phyloP scores from a whole-genome alignment of 2,329 filamentous ascomycete genomes.

The Simplicillium aogashimaense region DNA sequence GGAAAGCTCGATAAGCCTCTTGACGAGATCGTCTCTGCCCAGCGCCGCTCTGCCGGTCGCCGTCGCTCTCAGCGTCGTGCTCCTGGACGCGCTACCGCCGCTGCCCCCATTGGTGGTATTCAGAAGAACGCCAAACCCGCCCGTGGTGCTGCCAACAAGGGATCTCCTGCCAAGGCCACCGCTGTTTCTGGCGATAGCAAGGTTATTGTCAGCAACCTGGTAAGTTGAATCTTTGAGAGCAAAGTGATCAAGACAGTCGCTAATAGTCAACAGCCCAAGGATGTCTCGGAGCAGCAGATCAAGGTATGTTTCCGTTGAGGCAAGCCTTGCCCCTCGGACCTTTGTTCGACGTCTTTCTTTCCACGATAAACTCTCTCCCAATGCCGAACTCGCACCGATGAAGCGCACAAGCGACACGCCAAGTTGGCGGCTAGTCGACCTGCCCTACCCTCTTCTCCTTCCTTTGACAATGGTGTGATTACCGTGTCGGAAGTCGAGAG shows the following conservation, averaged over 20 bases:
- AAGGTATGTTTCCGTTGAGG: constrained; percentile 99
- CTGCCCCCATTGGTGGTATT: constrained; percentile 74
- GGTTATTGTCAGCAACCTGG: constrained; percentile 97
- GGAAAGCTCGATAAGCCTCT: constrained; percentile 95
- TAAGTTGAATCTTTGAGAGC: constrained; percentile 37
- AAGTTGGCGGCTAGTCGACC: neutral
- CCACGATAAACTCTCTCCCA: constrained; percentile 26
- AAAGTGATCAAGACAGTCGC: constrained; percentile 12
- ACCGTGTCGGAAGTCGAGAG: constrained; percentile 15
- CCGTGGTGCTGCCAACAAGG: constrained; percentile 49
- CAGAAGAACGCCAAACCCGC: constrained; percentile 62
- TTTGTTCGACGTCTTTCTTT: constrained; percentile 53
- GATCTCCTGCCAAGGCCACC: constrained; percentile 54
- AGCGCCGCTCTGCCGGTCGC: constrained; percentile 47
- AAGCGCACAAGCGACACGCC: constrained; percentile 4
- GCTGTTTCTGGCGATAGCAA: constrained; percentile 69
- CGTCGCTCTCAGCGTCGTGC: constrained; percentile 40
- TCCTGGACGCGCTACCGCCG: constrained; percentile 41
- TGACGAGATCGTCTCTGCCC: constrained; percentile 88
- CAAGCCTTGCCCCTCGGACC: constrained; percentile 53
- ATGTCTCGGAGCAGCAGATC: constrained; percentile 94
- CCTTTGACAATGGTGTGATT: constrained; percentile 5
- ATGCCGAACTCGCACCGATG: constrained; percentile 11
- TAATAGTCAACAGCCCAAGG: constrained; percentile 68
- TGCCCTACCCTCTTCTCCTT: constrained; percentile 6